Evolutionary conservation across 805 yeast species (phyloP).

Genomic region (Kodamaea sagamina): DNA sequence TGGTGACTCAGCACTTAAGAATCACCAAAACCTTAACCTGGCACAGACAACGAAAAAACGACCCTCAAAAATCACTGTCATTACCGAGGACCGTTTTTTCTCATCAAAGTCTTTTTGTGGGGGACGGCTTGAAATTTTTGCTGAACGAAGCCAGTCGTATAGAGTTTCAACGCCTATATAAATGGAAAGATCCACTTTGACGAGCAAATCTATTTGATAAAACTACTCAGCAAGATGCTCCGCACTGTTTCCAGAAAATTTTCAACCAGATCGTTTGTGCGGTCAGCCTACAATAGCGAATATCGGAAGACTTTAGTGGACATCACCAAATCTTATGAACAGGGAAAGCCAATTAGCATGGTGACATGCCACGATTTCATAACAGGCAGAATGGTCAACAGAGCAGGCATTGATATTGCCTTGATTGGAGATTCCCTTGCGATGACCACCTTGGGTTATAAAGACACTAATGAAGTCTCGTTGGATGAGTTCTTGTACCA

Average conservation of each 20-base stretch:
- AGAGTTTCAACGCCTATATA: not conserved
- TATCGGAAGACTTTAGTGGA: conserved; percentile 17
- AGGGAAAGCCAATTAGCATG: conserved; percentile 35
- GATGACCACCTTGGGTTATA: conserved; percentile 85
- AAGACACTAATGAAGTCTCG: conserved; percentile 70
- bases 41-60: too few relatives aligned
- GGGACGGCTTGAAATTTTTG: conserved; percentile 2
- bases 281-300: conserved; percentile 13
- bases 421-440: conserved; percentile 92
- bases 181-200: not conserved
- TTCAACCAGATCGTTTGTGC: conserved; percentile 9
- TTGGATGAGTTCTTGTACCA: conserved; percentile 81
- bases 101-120: not conserved
- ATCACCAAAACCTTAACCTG: too few relatives aligned
- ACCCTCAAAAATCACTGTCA: too few relatives aligned
- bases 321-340: conserved; percentile 11
- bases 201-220: not conserved
- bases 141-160: not conserved
- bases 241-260: conserved; percentile 3
- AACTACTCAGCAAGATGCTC: not conserved
- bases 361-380: conserved; percentile 90
- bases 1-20: too few relatives aligned
- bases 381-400: conserved; percentile 68
- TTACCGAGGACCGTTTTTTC: too few relatives aligned
- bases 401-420: conserved; percentile 65